Evolutionary conservation across 192 early-diverging fungal species (phyloP), one percentile per base, ranked within the genome.

Genomic region (Backusella morwellensis): DNA sequence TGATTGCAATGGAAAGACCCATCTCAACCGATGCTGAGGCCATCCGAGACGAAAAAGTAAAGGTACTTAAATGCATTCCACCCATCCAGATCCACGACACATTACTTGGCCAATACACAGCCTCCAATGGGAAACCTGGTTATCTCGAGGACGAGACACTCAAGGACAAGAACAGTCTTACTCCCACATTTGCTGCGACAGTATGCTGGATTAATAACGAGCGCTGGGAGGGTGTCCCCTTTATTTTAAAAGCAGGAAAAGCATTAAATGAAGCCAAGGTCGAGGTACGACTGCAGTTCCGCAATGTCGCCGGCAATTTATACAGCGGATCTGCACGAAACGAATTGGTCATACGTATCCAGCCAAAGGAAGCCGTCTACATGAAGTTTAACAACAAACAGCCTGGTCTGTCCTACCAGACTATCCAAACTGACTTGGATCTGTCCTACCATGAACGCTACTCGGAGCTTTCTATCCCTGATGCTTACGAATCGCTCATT

Each of bases 351-450:
- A 88, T 98, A 70, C 93, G 96, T 63, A 93, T 99, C 42, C 95
- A 97, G 70, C 98, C 98, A 3, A 89, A 93, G 72, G 98, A 99
- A 81, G 94, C 97, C 0, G 92, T 99, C 17, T 97, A 98, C 85
- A 93, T 98, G 90, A 99, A 99, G 87, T 92, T 97, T 75, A 95
- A 93, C 81, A 97, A 96, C 92, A 99, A 99, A 84, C 89, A 92
- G 70, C 97, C 94, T 15, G 98, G 98, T 8, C 87, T 98, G 68
- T 94, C 94, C 6, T 89, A 90, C 83, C 88, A 93, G 67, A 90
- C 93, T 72, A 90, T 92, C 74, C 93, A 95, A 78, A 93, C 95
- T 12, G 98, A 99, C 82, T 89, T 99, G 19, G 97, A 99, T 80
- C 85, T 99, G 74, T 93, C 95, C 12, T 99, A 99, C 87, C 86